These are phyloP conservation scores for Nicotiana knightiana DNA, from an alignment of 257 asterid genomes.

Conservation along the genomic window DNA sequence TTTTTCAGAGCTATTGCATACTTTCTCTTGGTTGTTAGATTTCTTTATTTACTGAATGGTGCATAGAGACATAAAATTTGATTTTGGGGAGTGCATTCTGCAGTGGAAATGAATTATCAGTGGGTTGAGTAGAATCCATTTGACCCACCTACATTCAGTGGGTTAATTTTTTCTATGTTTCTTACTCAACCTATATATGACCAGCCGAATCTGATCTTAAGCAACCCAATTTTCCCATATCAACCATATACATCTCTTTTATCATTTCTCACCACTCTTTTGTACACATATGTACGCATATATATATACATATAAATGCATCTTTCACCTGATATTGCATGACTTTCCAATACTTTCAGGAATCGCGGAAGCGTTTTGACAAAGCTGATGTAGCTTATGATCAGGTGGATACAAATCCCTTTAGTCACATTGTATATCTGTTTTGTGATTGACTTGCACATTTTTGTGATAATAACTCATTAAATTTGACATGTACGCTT, in stretches of 20 bases:
- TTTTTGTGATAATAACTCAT: not conserved
- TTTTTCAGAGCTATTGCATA: not conserved
- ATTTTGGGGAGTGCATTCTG: not conserved
- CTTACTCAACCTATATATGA: not conserved
- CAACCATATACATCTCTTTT: not conserved
- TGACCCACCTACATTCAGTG: not conserved
- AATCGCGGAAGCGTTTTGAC: slow-evolving; percentile 94
- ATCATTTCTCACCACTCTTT: not conserved
- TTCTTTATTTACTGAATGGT: not conserved
- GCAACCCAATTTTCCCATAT: not conserved
- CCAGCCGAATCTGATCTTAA: not conserved
- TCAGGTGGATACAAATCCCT: slow-evolving; percentile 54
- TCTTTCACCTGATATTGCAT: not conserved
- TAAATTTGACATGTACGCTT: not conserved
- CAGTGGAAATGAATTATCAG: not conserved
- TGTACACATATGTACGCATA: not conserved
- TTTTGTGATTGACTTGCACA: not conserved
- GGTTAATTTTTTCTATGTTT: not conserved
- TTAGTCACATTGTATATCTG: not conserved
- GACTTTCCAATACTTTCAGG: slow-evolving; percentile 45
- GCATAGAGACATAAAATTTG: not conserved
- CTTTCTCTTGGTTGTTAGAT: not conserved
- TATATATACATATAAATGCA: not conserved
- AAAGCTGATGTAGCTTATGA: slow-evolving; percentile 82
- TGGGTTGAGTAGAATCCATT: not conserved